A percentile compares a stretch with the other conserved stretches of the same genome.
phyloP scores from a whole-genome alignment of 345 rosid genomes.

The Nasturtium officinale region DNA sequence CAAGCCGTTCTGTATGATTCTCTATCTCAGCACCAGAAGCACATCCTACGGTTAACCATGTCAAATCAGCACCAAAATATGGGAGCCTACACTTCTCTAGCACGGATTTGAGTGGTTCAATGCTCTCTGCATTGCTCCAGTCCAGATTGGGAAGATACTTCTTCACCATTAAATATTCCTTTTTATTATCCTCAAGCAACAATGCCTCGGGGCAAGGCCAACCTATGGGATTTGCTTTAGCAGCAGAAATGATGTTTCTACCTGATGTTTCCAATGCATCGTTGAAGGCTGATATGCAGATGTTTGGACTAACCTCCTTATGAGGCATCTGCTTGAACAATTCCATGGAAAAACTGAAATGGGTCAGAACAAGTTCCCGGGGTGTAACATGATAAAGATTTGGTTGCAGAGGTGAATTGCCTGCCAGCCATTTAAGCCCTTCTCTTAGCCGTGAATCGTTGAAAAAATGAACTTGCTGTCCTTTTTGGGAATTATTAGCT shows the following conservation, averaged over 20 bases:
- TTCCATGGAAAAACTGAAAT: constrained; percentile 55
- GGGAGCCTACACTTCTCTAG: constrained; percentile 68
- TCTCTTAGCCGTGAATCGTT: constrained; percentile 65
- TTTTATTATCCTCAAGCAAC: constrained; percentile 47
- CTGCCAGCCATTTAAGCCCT: constrained; percentile 87
- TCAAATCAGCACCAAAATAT: constrained; percentile 54
- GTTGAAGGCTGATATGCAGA: constrained; percentile 78
- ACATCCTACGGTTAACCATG: constrained; percentile 62
- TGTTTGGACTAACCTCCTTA: constrained; percentile 58
- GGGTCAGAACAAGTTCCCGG: constrained; percentile 61
- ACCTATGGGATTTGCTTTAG: constrained; percentile 54
- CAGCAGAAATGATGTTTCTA: constrained; percentile 61
- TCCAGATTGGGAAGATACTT: constrained; percentile 63
- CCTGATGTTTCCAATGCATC: constrained; percentile 65
- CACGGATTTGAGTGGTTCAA: constrained; percentile 49
- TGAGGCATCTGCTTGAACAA: constrained; percentile 51
- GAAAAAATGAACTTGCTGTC: constrained; percentile 60
- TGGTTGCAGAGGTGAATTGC: constrained; percentile 73
- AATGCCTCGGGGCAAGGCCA: constrained; percentile 90
- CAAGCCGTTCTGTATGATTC: constrained; percentile 53
- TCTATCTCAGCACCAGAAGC: constrained; percentile 53
- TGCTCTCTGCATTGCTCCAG: constrained; percentile 66
- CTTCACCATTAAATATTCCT: constrained; percentile 50
- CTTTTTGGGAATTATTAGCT: constrained; percentile 46
- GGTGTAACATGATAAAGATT: constrained; percentile 53